A percentile compares a stretch with the other conserved stretches of the same genome.
These are phyloP conservation scores for Cavenderia fasciculata DNA, from an alignment of 78 protist species.

Conservation along the genomic window DNA sequence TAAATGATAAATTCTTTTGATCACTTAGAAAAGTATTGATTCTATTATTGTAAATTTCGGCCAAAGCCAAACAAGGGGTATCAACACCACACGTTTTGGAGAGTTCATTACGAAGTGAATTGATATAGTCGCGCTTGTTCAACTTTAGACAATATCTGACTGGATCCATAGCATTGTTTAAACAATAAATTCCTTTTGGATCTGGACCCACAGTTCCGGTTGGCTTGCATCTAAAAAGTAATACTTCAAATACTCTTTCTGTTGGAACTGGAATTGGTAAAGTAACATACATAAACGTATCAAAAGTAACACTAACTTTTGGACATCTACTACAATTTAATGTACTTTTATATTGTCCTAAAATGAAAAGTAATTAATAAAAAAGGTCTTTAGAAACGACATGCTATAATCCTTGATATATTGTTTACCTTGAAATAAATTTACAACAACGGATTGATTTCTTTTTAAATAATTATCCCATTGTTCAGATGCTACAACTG, in stretches of 20 bases:
- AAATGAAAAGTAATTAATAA: too few relatives aligned
- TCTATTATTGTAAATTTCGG: conserved; percentile 35
- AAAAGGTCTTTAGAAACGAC: too few relatives aligned
- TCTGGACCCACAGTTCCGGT: conserved; percentile 36
- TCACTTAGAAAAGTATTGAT: conserved; percentile 59
- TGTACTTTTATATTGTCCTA: conserved; percentile 81
- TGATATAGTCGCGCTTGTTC: conserved; percentile 26
- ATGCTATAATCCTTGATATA: too few relatives aligned
- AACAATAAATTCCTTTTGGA: conserved; percentile 49
- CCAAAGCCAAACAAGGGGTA: conserved; percentile 60
- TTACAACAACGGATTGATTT: conserved; percentile 89
- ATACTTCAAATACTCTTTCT: conserved; percentile 44
- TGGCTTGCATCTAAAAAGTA: conserved; percentile 52
- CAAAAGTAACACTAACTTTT: conserved; percentile 78
- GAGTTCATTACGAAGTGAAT: conserved; percentile 42
- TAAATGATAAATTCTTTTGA: conserved; percentile 11
- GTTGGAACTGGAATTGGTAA: conserved; percentile 87
- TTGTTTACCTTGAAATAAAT: conserved; percentile 87
- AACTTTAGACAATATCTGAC: conserved; percentile 32
- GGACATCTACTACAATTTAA: conserved; percentile 77
- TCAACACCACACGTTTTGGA: conserved; percentile 53
- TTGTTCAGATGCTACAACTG: conserved; percentile 77
- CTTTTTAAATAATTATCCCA: conserved; percentile 88
- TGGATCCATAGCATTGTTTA: conserved; percentile 68
- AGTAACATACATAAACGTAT: conserved; percentile 90